Conservation (phyloP, 257 asterid species). For the Solanum paucissectum region DNA sequence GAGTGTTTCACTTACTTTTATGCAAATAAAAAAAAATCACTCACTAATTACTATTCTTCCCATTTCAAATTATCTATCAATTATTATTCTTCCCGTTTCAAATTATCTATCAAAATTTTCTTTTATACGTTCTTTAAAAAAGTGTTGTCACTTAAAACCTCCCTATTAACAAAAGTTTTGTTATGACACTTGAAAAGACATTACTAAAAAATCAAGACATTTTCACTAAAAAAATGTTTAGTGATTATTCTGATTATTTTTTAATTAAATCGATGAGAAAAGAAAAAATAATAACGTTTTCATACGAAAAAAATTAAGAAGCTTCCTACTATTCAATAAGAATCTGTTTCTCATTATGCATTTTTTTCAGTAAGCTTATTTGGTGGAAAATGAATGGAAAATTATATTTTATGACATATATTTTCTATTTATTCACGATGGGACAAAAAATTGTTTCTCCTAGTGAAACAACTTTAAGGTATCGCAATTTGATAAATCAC, state of each 20-base stretch:
- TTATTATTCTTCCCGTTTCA: not conserved
- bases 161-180: not conserved
- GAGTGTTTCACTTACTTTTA: conserved; percentile 58
- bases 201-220: not conserved
- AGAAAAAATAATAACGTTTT: too few relatives aligned
- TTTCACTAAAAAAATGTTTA: not conserved
- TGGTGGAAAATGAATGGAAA: not conserved
- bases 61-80: not conserved
- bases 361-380: too few relatives aligned
- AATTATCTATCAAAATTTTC: not conserved
- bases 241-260: too few relatives aligned
- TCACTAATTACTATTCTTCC: not conserved
- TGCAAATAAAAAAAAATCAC: conserved; percentile 34
- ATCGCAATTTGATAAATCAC: not conserved
- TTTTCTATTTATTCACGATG: too few relatives aligned
- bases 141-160: not conserved
- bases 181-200: not conserved
- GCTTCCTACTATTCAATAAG: not conserved
- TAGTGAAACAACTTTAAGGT: not conserved
- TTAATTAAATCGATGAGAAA: not conserved
- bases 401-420: too few relatives aligned
- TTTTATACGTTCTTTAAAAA: not conserved
- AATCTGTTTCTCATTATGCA: too few relatives aligned
- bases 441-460: fast-evolving
- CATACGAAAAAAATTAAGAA: too few relatives aligned